Evolutionary conservation across 140 eudicot species (phyloP).

Genomic region (Ambrosia hybrid): DNA sequence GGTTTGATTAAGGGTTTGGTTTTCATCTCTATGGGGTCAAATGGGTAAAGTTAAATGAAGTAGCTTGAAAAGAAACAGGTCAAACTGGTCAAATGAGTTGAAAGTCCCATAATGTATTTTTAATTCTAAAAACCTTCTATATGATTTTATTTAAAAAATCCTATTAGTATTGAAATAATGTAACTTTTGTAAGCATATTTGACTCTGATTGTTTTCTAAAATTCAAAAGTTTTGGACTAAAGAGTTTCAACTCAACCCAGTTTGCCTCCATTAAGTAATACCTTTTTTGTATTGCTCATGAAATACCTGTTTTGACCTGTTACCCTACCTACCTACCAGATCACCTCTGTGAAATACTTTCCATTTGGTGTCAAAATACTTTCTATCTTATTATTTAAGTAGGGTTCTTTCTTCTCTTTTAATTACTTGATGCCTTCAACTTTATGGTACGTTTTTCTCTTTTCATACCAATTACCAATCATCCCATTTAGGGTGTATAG

Average conservation of each 20-base stretch:
- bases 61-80: not conserved
- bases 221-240: not conserved
- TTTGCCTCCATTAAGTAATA: too few species aligned
- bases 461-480: not conserved
- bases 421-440: slow-evolving; percentile 3
- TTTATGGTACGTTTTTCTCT: slow-evolving; percentile 8
- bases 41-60: not conserved
- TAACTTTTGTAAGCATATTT: not conserved
- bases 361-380: not conserved
- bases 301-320: not conserved
- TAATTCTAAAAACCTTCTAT: not conserved
- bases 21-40: not conserved
- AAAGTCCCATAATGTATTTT: not conserved
- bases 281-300: not conserved
- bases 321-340: not conserved
- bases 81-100: not conserved
- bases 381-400: not conserved
- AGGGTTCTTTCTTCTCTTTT: not conserved
- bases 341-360: not conserved
- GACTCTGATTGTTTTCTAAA: not conserved
- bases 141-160: not conserved
- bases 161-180: not conserved
- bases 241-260: too few species aligned
- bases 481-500: slow-evolving; percentile 6
- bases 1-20: not conserved